Conservation (phyloP, 2,329 filamentous ascomycete species). For the Paraphaeosphaeria minitans region DNA sequence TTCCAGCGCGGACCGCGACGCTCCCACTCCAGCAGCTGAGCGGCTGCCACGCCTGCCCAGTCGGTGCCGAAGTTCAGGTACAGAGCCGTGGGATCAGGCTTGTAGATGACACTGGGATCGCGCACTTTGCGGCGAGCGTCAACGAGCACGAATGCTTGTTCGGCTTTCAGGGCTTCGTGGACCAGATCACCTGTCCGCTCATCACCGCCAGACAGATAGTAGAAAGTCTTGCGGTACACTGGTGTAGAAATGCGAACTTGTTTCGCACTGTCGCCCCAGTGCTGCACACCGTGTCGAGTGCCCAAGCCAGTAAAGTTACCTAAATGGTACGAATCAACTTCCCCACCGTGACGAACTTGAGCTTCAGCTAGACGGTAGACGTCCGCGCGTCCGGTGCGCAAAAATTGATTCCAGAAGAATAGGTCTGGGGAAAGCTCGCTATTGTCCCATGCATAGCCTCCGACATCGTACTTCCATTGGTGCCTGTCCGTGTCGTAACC, state of each 20-base stretch:
- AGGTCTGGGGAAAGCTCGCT: constrained; percentile 67
- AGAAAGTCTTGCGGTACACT: constrained; percentile 63
- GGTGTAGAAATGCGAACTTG: constrained; percentile 66
- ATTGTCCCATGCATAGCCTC: constrained; percentile 70
- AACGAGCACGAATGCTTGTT: constrained; percentile 58
- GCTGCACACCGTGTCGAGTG: constrained; percentile 67
- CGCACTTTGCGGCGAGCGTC: constrained; percentile 66
- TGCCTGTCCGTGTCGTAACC: constrained; percentile 65
- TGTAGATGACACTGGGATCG: constrained; percentile 56
- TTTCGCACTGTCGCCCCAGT: constrained; percentile 65
- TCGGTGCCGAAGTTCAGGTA: constrained; percentile 64
- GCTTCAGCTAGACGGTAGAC: constrained; percentile 65
- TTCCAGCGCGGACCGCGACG: constrained; percentile 60
- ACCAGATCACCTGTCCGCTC: constrained; percentile 63
- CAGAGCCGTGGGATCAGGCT: constrained; percentile 48
- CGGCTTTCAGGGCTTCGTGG: constrained; percentile 57
- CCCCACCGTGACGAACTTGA: constrained; percentile 62
- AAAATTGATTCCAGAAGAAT: constrained; percentile 67
- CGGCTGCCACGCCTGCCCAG: constrained; percentile 62
- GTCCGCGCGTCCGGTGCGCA: constrained; percentile 62
- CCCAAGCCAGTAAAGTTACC: constrained; percentile 65
- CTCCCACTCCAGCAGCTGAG: constrained; percentile 66
- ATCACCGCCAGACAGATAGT: constrained; percentile 61
- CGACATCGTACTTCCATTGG: constrained; percentile 66
- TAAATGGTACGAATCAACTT: constrained; percentile 67